phyloP scores from a whole-genome alignment of 352 stramenopile genomes.

The Vaucheria bursata region DNA sequence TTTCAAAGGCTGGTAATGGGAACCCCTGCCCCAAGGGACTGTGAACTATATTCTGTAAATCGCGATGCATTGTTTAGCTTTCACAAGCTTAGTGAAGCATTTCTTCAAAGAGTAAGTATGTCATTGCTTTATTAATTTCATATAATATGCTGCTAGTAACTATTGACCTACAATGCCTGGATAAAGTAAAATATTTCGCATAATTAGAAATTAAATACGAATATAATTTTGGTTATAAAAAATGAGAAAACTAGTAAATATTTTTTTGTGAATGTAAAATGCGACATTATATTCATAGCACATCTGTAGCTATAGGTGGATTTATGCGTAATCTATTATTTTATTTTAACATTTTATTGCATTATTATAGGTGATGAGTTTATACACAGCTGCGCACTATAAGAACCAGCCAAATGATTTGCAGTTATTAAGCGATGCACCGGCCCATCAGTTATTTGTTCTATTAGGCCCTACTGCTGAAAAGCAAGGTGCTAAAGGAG shows the following conservation, averaged over 20 bases:
- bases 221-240: no score
- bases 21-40: conserved; percentile 86
- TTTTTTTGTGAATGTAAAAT: no score
- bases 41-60: conserved; percentile 97
- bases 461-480: conserved; percentile 86
- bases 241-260: no score
- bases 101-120: conserved; percentile 75
- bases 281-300: no score
- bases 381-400: conserved; percentile 98
- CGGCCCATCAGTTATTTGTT: conserved; percentile 94
- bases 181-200: no score
- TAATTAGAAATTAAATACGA: no score
- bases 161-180: no score
- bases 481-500: conserved; percentile 60
- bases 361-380: conserved; percentile 62
- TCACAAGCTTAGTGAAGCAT: conserved; percentile 94
- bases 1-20: conserved; percentile 77
- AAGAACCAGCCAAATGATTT: conserved; percentile 97
- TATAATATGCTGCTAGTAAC: no score
- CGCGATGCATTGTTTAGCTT: conserved; percentile 98
- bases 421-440: conserved; percentile 94
- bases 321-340: no score
- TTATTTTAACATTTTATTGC: no score
- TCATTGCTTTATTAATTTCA: not conserved
- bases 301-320: no score